phyloP scores from a whole-genome alignment of 129 eudicot genomes.

The Ambrosia trifida region DNA sequence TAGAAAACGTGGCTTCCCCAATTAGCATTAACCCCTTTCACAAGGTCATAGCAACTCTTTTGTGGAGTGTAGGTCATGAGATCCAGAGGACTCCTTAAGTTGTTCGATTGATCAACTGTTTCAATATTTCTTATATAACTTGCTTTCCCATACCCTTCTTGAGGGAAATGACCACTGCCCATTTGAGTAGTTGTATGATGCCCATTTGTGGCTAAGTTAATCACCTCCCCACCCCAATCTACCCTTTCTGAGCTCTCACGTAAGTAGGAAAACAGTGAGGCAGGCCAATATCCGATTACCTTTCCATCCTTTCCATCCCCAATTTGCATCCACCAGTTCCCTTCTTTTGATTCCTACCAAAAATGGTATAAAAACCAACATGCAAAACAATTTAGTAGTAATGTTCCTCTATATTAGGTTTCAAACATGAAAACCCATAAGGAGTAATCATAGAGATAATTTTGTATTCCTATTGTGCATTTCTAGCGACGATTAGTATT shows the following conservation, averaged over 20 bases:
- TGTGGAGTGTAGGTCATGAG: slow-evolving; percentile 53
- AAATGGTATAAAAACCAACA: not conserved
- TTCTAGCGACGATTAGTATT: too few relatives aligned
- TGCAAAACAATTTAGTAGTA: too few relatives aligned
- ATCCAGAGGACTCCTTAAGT: slow-evolving; percentile 49
- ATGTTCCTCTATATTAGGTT: too few relatives aligned
- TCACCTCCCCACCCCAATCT: slow-evolving; percentile 92
- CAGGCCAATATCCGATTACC: slow-evolving; percentile 80
- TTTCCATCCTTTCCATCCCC: slow-evolving; percentile 54
- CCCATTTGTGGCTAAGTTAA: slow-evolving; percentile 58
- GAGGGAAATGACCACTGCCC: slow-evolving; percentile 88
- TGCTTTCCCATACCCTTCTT: slow-evolving; percentile 60
- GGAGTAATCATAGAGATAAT: too few relatives aligned
- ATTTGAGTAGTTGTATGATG: slow-evolving; percentile 77
- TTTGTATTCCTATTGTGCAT: too few relatives aligned
- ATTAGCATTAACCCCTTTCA: slow-evolving; percentile 43
- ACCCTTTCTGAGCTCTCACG: slow-evolving; percentile 58
- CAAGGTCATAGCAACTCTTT: slow-evolving; percentile 56
- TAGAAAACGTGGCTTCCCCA: slow-evolving; percentile 75
- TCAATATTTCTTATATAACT: slow-evolving; percentile 66
- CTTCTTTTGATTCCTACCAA: slow-evolving; percentile 72
- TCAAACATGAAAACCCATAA: not conserved
- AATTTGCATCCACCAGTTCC: slow-evolving; percentile 89
- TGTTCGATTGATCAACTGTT: slow-evolving; percentile 58
- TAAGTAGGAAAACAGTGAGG: slow-evolving; percentile 51